These are phyloP conservation scores for Mucor indicus DNA, from an alignment of 371 early-diverging fungal species.

Conservation along the genomic window DNA sequence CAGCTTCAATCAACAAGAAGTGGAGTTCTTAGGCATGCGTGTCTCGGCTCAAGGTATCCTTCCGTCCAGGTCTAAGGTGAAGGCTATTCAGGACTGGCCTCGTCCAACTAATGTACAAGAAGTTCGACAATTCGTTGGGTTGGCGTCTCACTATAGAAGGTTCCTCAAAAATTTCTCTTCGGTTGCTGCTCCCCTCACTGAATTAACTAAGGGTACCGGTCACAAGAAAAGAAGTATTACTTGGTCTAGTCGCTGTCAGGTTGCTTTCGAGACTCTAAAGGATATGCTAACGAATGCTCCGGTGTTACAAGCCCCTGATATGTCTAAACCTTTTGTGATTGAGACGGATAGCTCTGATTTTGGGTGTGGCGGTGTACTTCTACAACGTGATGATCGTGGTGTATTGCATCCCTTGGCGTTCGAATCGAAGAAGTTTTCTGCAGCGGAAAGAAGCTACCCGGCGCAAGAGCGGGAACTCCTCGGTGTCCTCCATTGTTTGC, in stretches of 20 bases:
- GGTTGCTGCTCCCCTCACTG: conserved; percentile 32
- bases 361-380: conserved; percentile 22
- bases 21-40: conserved; percentile 46
- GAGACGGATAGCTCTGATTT: conserved; percentile 34
- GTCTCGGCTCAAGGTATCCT: conserved; percentile 26
- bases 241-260: conserved; percentile 11
- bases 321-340: conserved; percentile 15
- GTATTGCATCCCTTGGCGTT: too few species aligned
- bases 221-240: not conserved
- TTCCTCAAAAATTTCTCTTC: conserved; percentile 27
- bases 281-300: conserved; percentile 5
- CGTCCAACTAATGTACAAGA: conserved; percentile 32
- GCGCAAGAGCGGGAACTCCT: conserved; percentile 25
- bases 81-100: conserved; percentile 29
- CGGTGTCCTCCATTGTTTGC: conserved; percentile 24
- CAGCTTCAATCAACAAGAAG: conserved; percentile 24
- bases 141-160: conserved; percentile 25
- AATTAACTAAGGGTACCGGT: conserved; percentile 21
- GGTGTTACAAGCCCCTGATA: conserved; percentile 22
- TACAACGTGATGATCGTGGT: conserved; percentile 21
- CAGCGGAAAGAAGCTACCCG: conserved; percentile 18
- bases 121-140: conserved; percentile 30
- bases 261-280: conserved; percentile 14
- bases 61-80: conserved; percentile 17
- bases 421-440: conserved; percentile 20